A percentile compares a stretch with the other conserved stretches of the same genome.
Evolutionary conservation across 306 rosid species (phyloP).

Genomic region (Argentina anserina): DNA sequence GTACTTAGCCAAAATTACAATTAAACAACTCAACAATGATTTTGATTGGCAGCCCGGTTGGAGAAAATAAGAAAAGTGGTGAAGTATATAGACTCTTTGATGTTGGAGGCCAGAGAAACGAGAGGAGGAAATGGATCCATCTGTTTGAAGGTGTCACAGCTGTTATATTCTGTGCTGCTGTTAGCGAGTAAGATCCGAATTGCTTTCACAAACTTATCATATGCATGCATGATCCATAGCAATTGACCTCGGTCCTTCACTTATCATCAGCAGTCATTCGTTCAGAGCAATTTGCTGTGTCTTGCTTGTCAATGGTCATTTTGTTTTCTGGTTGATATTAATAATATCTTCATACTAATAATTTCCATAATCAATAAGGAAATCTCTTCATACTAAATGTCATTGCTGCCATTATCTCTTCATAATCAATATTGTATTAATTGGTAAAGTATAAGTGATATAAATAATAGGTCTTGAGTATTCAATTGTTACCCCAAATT

Average conservation of each 20-base stretch:
- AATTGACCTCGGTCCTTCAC: conserved; percentile 9
- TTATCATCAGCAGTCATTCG: not conserved
- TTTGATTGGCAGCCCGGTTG: conserved; percentile 82
- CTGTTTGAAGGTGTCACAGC: conserved; percentile 98
- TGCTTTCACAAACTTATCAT: conserved; percentile 15
- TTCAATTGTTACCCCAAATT: not conserved
- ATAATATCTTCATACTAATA: not conserved
- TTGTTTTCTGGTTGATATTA: not conserved
- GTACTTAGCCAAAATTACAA: not conserved
- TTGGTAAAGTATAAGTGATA: not conserved
- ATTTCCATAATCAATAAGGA: not conserved
- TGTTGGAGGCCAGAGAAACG: conserved; percentile 99
- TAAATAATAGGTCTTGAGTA: not conserved
- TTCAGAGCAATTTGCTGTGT: not conserved
- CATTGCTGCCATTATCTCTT: not conserved
- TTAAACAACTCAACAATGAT: conserved; percentile 13
- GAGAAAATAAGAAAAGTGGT: conserved; percentile 95
- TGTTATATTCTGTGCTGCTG: conserved; percentile 95
- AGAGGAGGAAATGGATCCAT: conserved; percentile 99
- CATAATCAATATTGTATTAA: no score
- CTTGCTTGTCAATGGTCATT: not conserved
- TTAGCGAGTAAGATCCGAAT: conserved; percentile 77
- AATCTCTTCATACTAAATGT: not conserved
- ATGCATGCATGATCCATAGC: conserved; percentile 15
- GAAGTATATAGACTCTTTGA: conserved; percentile 96